Base-by-base conservation (phyloP, 495 filamentous ascomycete species). In the Xylaria nigripes region DNA sequence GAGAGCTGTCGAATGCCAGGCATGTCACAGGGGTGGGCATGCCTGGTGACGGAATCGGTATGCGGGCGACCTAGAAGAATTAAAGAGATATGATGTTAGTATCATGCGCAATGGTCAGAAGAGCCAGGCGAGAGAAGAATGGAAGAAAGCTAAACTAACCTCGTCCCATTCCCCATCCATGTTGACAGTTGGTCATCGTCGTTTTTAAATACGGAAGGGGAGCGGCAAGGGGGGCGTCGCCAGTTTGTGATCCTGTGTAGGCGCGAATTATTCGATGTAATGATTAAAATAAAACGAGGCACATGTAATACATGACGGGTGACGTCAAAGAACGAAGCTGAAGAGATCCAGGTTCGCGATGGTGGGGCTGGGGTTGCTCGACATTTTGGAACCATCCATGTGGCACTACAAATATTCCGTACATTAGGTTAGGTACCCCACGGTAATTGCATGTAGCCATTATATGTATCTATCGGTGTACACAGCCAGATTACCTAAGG, bases 1-100 rank as follows among this genome's bases (percentile, higher is more conserved):
- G 83, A 41, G 79, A 75, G 54, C 84, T 84, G 65, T 99, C 93
- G 64, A 97, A 97, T 21, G 88, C 85, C 56, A 95, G 71, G 9
- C 87, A 81, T 5, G 84, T 82, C 50, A 82, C 80, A 42, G 81
- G 76, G n/a, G 85, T 81, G 3, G 84, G 76, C 58, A 83, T 63
- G 27, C 75, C 80, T 45, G 85, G 82, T 54, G 84, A 80, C 51
- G 86, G 86, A 66, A 87, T 77, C 57, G 78, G 75, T 67, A 87
- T 77, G 64, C 85, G 80, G 70, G 81, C 80, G 67, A 90, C 74
- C 82, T 92, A 72, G 62, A 22, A 29, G 50, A 18, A n/a, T 36
- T 29, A 8, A 50, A 16, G 4, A 54, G 18, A 40, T 6, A 13
- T 3, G 18, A 3, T 5, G 36, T 40, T 9, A 40, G n/a, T 6